Evolutionary conservation across 1,284 basidiomycete genomes (phyloP), one percentile per base, ranked within the genome.

Genomic region (Ganoderma sp.): DNA sequence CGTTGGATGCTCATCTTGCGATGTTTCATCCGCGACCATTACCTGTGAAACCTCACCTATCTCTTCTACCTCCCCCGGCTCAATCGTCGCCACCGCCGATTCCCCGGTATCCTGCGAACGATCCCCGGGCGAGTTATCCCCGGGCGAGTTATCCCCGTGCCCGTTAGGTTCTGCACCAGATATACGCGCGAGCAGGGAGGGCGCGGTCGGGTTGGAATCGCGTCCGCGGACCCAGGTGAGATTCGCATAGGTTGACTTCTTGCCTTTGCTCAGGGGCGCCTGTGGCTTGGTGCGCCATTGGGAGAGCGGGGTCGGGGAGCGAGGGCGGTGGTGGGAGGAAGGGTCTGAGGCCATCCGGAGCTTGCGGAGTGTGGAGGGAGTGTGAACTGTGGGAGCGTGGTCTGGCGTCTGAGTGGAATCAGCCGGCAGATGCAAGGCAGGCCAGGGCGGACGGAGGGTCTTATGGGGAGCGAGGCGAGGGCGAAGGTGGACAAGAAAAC

Each of bases 141-240:
- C 43, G 48, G 22, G 10, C 48, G 48, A 15, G 32, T 32, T 34
- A 54, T 65, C 45, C 64, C 54, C 43, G 48, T 25, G 66, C 14
- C 39, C 42, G 61, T 25, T 28, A 22, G 41, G 14, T 43, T 60
- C 12, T 10, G 65, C 42, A 19, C 57, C 48, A 7, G 61, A 60
- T 17, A 70, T 50, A 19, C 68, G 71, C 15, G 63, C 61, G 39
- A 70, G 69, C 61, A 72, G 63, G 15, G 71, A 65, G 14, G 63
- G 68, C 45, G 3, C 63, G 64, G 32, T 9, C 39, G n/a, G 67
- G 56, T 19, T 63, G 56, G 64, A 43, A 34, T 65, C 65, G 6
- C 63, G 48, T 14, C 61, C 57, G 28, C 61, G 50, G 9, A 66
- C 70, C 67, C 66, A 69, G 8, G 66, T 63, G 25, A 60, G 64